These are phyloP conservation scores for Zostera marina DNA, from an alignment of 116 monocot species.

Conservation along the genomic window DNA sequence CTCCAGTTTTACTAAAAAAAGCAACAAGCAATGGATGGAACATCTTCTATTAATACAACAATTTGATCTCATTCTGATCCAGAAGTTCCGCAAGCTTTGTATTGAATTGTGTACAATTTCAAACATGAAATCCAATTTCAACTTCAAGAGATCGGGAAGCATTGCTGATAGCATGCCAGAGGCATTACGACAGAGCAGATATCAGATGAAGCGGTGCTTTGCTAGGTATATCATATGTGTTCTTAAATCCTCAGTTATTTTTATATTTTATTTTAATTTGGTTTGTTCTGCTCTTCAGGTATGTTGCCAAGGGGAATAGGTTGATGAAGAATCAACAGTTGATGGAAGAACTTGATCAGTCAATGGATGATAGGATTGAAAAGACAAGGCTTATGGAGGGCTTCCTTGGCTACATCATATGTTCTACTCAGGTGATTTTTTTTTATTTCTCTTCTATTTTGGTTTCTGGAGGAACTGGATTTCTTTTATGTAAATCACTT, in stretches of 20 bases:
- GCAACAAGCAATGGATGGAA: not conserved
- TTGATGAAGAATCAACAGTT: slow-evolving; percentile 75
- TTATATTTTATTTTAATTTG: too few relatives aligned
- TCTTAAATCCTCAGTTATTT: too few relatives aligned
- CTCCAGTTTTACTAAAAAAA: not conserved
- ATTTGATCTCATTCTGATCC: not conserved
- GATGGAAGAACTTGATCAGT: slow-evolving; percentile 70
- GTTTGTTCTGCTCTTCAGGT: slow-evolving; percentile 16
- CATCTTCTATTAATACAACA: not conserved
- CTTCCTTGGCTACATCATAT: slow-evolving; percentile 78
- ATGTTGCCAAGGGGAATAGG: slow-evolving; percentile 58
- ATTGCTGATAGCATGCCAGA: slow-evolving; percentile 88
- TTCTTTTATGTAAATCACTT: not conserved
- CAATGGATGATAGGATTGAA: slow-evolving; percentile 75
- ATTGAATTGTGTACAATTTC: not conserved
- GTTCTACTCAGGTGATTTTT: slow-evolving; percentile 53
- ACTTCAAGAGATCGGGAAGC: slow-evolving; percentile 68
- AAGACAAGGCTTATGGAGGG: slow-evolving; percentile 74
- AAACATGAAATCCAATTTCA: slow-evolving; percentile 24
- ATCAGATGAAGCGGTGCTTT: slow-evolving; percentile 91
- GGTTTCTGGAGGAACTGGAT: not conserved
- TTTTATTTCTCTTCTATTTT: not conserved
- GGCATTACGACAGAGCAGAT: slow-evolving; percentile 73
- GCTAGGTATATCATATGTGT: slow-evolving; percentile 14
- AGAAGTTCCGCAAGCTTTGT: not conserved